Evolutionary conservation across 2,329 filamentous ascomycete species (phyloP), one percentile per base, ranked within the genome.

Genomic region (Neospermospora avenae): DNA sequence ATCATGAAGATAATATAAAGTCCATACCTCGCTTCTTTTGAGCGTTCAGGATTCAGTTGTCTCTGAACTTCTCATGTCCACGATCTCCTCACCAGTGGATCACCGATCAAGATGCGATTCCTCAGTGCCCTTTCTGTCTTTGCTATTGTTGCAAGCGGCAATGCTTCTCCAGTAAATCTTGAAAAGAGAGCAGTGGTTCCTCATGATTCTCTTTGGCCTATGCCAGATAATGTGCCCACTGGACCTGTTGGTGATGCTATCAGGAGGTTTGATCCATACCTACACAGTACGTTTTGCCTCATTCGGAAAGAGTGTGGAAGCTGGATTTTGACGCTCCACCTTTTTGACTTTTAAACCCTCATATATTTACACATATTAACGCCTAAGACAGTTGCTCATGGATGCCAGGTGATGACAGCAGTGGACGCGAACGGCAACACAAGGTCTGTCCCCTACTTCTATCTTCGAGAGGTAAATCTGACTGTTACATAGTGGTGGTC

Each of bases 401-500:
- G 68, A 39, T 71, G 67, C 54, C 64, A 69, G 52, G 61, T 64
- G 0, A 69, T 68, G 57, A 57, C 68, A 1, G 67, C 65, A 7
- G 65, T 68, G 14, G 63, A 64, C 35, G 64, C 46, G 10, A 48
- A 52, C 20, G 61, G 64, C n/a, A 57, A 68, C 22, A 57, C 55
- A 2, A 57, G 55, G 55, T 57, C 31, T 20, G 55, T 28, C 13
- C 24, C 39, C 44, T 5, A 10, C 35, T 16, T 46, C 3, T 16
- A 8, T 3, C 8, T 37, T 7, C 16, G 10, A 14, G 25, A 24
- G 62, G 42, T 42, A 58, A 52, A 35, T 63, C 13, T 25, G 45
- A 25, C 20, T 41, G 34, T 25, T 4, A 18, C 18, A 11, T 24
- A 73, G 75, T 41, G 75, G 71, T 41, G 76, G 76, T 25, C 66